These are phyloP conservation scores for Colletotrichum chlorophyti DNA, from an alignment of 2,329 filamentous ascomycete genomes.

Conservation along the genomic window DNA sequence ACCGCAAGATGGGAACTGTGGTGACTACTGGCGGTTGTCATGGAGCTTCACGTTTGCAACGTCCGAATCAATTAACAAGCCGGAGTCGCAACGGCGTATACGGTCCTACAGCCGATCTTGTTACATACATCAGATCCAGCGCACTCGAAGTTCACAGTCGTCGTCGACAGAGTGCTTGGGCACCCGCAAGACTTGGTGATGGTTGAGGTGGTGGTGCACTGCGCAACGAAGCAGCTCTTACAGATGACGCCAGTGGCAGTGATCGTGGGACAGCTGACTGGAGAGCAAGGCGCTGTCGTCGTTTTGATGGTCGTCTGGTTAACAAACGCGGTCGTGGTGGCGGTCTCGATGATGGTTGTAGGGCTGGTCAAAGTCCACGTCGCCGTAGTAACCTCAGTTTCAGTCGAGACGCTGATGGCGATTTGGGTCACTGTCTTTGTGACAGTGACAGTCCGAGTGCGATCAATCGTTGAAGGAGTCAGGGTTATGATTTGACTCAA, in stretches of 20 bases:
- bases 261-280: conserved; percentile 39
- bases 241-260: conserved; percentile 39
- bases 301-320: neutral
- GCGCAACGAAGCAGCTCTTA: conserved; percentile 39
- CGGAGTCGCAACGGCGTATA: conserved; percentile 19
- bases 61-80: neutral
- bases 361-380: neutral
- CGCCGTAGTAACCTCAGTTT: neutral
- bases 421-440: neutral
- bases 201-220: conserved; percentile 38
- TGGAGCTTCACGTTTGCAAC: neutral
- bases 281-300: conserved; percentile 6
- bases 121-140: conserved; percentile 22
- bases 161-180: conserved; percentile 36
- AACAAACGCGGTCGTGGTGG: neutral
- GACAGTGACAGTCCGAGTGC: neutral
- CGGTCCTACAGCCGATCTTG: conserved; percentile 19
- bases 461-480: conserved; percentile 15
- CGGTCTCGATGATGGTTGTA: conserved; percentile 1
- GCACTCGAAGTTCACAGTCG: conserved; percentile 37
- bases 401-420: neutral
- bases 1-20: too few relatives aligned
- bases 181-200: conserved; percentile 41
- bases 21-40: too few relatives aligned
- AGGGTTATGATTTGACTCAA: conserved; percentile 13